These are phyloP conservation scores for Pleurotus tuoliensis DNA, from an alignment of 768 basidiomycete species.

Conservation along the genomic window DNA sequence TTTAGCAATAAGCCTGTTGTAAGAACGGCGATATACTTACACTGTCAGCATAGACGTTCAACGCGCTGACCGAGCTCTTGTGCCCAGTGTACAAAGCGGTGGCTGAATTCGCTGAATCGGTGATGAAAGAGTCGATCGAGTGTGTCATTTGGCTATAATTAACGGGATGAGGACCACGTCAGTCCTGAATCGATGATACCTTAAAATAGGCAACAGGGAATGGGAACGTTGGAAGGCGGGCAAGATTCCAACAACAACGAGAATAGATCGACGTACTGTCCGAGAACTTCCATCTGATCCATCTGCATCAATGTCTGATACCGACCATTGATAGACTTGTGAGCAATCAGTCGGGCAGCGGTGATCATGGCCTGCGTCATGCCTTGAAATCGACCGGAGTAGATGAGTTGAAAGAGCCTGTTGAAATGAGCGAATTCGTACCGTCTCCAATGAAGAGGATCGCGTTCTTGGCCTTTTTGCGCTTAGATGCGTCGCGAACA, in stretches of 20 bases:
- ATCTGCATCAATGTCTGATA: constrained; percentile 46
- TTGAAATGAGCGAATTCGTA: constrained; percentile 12
- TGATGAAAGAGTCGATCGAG: constrained; percentile 43
- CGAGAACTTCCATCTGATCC: constrained; percentile 42
- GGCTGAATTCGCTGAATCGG: constrained; percentile 45
- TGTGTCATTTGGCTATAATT: constrained; percentile 41
- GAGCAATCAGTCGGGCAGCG: constrained; percentile 39
- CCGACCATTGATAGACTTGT: constrained; percentile 43
- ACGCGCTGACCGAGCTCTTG: constrained; percentile 37
- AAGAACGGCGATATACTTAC: constrained; percentile 19
- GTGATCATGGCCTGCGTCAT: constrained; percentile 49
- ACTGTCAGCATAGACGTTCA: constrained; percentile 40
- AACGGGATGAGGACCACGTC: not conserved
- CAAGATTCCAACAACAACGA: not conserved
- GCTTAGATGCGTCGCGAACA: constrained; percentile 29
- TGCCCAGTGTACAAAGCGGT: constrained; percentile 43
- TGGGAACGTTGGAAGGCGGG: not conserved
- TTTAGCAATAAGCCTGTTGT: not conserved
- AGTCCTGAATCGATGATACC: too few species aligned
- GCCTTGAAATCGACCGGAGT: constrained; percentile 20
- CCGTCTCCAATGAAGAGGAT: constrained; percentile 45
- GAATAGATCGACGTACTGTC: constrained; percentile 28
- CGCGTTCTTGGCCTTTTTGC: constrained; percentile 38
- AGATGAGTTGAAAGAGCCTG: not conserved
- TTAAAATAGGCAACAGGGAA: not conserved